Evolutionary conservation across 2,329 filamentous ascomycete species (phyloP).

Genomic region (Golovinomyces cichoracearum): DNA sequence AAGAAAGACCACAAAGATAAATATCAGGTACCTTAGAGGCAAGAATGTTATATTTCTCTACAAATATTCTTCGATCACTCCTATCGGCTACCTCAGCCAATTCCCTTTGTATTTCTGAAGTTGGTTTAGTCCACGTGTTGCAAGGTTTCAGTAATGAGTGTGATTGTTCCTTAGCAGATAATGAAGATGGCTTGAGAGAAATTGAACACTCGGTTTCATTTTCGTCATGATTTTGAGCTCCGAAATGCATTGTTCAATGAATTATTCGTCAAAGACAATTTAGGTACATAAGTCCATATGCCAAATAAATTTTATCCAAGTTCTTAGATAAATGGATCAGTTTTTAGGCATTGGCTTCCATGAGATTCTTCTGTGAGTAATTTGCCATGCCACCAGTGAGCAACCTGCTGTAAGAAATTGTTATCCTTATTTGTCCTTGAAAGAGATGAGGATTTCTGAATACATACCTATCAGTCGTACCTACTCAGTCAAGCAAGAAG

Average conservation of each 20-base stretch:
- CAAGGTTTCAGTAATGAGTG: constrained; percentile 15
- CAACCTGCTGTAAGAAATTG: no score
- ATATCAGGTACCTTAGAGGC: constrained; percentile 25
- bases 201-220: neutral
- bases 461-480: constrained; percentile 6
- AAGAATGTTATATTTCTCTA: constrained; percentile 33
- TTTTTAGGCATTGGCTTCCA: no score
- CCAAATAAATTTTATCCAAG: no score
- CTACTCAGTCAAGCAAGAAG: constrained; percentile 1
- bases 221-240: neutral
- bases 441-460: neutral
- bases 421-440: no score
- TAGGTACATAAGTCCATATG: no score
- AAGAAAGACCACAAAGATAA: no score
- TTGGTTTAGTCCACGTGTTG: constrained; percentile 32
- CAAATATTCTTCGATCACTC: constrained; percentile 22
- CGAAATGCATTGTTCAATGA: no score
- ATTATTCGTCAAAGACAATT: no score
- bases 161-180: neutral
- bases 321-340: no score
- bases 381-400: no score
- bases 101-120: constrained; percentile 19
- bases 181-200: neutral
- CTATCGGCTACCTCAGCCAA: constrained; percentile 23
- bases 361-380: no score